Conservation (phyloP, 495 filamentous ascomycete species). For the Talaromyces trachyspermus region DNA sequence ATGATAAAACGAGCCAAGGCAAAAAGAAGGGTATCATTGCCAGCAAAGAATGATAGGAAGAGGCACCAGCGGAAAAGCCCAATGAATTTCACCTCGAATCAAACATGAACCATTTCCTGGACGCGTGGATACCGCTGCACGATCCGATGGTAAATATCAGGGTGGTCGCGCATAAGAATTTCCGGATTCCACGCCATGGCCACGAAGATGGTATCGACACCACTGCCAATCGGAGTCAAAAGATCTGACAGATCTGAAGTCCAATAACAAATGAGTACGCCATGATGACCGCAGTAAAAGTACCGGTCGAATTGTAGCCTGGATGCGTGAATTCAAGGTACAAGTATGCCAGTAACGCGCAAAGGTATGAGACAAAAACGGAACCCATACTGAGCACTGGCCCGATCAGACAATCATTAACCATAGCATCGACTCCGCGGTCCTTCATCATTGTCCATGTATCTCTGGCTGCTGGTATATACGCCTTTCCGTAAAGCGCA, state of each 20-base stretch:
- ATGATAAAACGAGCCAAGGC: too few relatives aligned
- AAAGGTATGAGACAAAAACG: slow-evolving; percentile 74
- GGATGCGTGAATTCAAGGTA: slow-evolving; percentile 78
- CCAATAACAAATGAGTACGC: slow-evolving; percentile 81
- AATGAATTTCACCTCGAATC: slow-evolving; percentile 9
- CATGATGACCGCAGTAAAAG: slow-evolving; percentile 70
- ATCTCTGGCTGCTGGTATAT: slow-evolving; percentile 77
- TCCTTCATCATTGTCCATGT: slow-evolving; percentile 88
- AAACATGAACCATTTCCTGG: slow-evolving; percentile 62
- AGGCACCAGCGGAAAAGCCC: too few relatives aligned
- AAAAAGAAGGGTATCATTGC: slow-evolving; percentile 1
- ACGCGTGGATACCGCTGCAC: slow-evolving; percentile 76
- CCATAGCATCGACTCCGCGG: slow-evolving; percentile 80
- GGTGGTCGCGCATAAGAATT: slow-evolving; percentile 74
- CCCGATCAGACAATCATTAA: slow-evolving; percentile 86
- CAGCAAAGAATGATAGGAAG: neutral
- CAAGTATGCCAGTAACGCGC: slow-evolving; percentile 72
- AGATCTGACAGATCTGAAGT: slow-evolving; percentile 79
- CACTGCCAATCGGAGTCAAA: slow-evolving; percentile 66
- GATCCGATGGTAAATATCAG: slow-evolving; percentile 70
- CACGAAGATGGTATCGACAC: slow-evolving; percentile 75
- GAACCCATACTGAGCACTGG: slow-evolving; percentile 86
- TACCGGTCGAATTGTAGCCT: slow-evolving; percentile 61
- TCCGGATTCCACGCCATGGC: slow-evolving; percentile 85
- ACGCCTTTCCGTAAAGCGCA: slow-evolving; percentile 82